Base-by-base conservation (phyloP, 768 basidiomycete genomes). In the Lepiota venenata region DNA sequence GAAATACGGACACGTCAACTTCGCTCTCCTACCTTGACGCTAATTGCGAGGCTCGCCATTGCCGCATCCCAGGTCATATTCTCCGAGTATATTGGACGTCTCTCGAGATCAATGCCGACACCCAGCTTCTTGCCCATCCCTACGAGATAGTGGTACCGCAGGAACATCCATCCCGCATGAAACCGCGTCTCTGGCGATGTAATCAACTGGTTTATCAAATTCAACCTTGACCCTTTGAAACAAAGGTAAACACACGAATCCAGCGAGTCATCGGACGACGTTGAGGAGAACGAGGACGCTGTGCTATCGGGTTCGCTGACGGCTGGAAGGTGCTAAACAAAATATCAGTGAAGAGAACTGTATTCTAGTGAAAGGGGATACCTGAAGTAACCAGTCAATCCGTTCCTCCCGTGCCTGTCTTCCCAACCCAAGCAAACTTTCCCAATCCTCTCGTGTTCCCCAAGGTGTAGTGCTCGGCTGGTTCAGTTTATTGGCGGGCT, bases 131-230 rank as follows among this genome's bases (percentile, higher is more conserved):
- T 22, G 8, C 36, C 47, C 12, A 42, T 27, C 5, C 56, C 54
- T 10, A 58, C 41, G 21, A 75, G 62, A 27, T 73, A 69, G 59
- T 83, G 79, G 55, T 83, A 87, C 16, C 83, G 74, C 20, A 75
- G 66, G 58, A 87, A 84, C 57, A 87, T 65, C 62, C 82, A 78
- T 0, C 72, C 80, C 0, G 85, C 85, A 52, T 87, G 85, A 58
- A 86, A 87, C 3, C 83, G 75, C 14, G 85, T 86, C 55, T 85
- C 77, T 0, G 73, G 74, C 0, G 79, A 83, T 2, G 69, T 74
- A 7, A 64, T 63, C 21, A 88, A 72, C 51, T 87, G 82, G 46
- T 85, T 80, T 38, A 70, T 64, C 22, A 87, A 69, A 50, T 81
- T 67, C 10, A 40, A 14, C 25, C 12, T 41, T 2, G 49, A 50